Base-by-base conservation (phyloP, 2,329 filamentous ascomycete species). In the Cordyceps cicadae region DNA sequence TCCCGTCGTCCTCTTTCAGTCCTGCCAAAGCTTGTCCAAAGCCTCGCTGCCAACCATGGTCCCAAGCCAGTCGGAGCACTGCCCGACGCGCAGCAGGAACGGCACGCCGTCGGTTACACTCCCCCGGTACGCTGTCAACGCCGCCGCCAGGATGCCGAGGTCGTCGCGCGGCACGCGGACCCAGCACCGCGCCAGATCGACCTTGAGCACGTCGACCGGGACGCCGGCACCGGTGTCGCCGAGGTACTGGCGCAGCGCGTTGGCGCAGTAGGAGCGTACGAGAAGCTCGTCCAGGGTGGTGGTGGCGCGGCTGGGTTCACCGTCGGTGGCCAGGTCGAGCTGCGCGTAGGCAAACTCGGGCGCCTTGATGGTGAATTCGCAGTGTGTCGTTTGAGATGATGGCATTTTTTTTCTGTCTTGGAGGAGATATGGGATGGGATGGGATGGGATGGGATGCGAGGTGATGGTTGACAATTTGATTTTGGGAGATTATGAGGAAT, bases 201-300 rank as follows among this genome's bases (percentile, higher is more conserved):
- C 75, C 66, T 86, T 84, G 39, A 93, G 78, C 21, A 92, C 83
- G 68, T 93, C 90, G 60, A 92, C 69, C 1, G 86, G 75, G 3
- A 92, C 85, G 12, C 83, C 84, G 2, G 79, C 74, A 12, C 90
- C 90, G 0, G 83, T 85, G 19, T 84, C 74, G 21, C 90, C 90
- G 1, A 93, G 81, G 67, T 89, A 92, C 63, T 88, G 82, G 1
- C 77, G 77, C 8, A 93, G 75, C 0, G 88, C 86, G 1, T 80
- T 72, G 2, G 81, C 83, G 65, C 88, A 82, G 68, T 88, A 86
- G 0, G 84, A 77, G 39, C 83, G 83, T 19, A 82, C 77, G 43
- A 85, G 86, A 3, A 91, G 74, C 3, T 79, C 75, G 71, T 92
- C 88, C 6, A 90, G 74, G 1, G 64, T 50, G 3, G 59, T 29